These are phyloP conservation scores for Rhododendron mucronatum DNA, from an alignment of 148 eudicot genomes.

Conservation along the genomic window DNA sequence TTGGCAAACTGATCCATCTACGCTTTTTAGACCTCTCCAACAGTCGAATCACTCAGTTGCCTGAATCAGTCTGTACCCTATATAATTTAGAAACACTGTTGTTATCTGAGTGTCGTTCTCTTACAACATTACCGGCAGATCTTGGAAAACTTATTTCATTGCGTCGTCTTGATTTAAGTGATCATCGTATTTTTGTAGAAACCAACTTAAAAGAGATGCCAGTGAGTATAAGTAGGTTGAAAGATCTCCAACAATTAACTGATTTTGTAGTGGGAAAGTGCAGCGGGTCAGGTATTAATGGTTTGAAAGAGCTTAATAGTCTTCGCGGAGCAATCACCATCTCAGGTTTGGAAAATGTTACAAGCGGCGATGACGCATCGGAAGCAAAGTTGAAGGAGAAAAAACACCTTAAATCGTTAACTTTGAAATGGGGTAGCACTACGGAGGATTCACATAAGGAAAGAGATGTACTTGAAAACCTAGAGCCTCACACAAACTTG, in stretches of 20 bases:
- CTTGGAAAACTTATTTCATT: neutral
- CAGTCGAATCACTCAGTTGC: neutral
- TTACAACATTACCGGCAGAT: neutral
- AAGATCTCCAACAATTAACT: neutral
- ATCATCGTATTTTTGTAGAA: rapidly evolving
- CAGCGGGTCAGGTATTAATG: neutral
- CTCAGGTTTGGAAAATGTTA: neutral
- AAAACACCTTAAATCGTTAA: neutral
- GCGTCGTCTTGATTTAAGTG: neutral
- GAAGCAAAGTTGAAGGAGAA: conserved; percentile 6
- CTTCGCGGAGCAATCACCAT: neutral
- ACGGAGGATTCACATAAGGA: neutral
- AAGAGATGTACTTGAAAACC: neutral
- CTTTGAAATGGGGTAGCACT: neutral
- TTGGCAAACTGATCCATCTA: neutral
- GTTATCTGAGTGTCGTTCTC: neutral
- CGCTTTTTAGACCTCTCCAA: neutral
- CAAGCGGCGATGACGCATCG: neutral
- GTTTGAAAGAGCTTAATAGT: neutral
- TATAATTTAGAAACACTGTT: neutral
- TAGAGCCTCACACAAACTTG: conserved; percentile 12
- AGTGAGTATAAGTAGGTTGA: neutral
- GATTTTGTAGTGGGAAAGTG: neutral
- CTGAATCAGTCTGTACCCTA: neutral
- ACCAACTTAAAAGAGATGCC: neutral